A percentile compares a stretch with the other conserved stretches of the same genome.
phyloP scores from a whole-genome alignment of 129 eudicot species.

The Pittosporum tobira region DNA sequence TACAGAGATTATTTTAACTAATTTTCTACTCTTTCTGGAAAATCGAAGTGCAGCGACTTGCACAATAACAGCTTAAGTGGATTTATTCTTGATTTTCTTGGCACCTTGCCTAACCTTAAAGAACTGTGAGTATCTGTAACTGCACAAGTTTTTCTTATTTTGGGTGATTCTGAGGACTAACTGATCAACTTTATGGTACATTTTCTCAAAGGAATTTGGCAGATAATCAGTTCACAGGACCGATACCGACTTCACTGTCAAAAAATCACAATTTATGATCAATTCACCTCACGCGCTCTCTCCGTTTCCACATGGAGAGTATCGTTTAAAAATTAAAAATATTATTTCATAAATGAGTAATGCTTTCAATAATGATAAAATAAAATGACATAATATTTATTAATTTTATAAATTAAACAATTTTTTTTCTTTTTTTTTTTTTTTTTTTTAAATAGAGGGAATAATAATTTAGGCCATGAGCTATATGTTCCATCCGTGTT shows the following conservation, averaged over 20 bases:
- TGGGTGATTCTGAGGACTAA: not conserved
- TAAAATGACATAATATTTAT: too few species aligned
- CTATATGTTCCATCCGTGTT: too few species aligned
- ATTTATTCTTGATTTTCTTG: conserved; percentile 49
- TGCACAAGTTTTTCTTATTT: not conserved
- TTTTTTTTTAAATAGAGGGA: too few species aligned
- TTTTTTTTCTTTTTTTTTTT: too few species aligned
- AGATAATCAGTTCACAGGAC: conserved; percentile 45
- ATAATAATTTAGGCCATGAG: too few species aligned
- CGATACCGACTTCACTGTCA: conserved; percentile 45
- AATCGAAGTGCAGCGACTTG: conserved; percentile 37
- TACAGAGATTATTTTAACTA: too few species aligned
- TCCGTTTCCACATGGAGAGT: too few species aligned
- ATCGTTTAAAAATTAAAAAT: conserved; percentile 40
- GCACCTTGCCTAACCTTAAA: conserved; percentile 41
- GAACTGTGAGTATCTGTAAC: conserved; percentile 38
- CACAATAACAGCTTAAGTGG: conserved; percentile 51
- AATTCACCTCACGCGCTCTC: too few species aligned
- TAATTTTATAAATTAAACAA: too few species aligned
- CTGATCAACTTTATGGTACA: not conserved
- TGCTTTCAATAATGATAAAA: too few species aligned
- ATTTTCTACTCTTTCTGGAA: not conserved
- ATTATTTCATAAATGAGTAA: not conserved
- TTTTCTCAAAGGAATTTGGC: conserved; percentile 47
- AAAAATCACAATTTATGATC: conserved; percentile 38